These are phyloP conservation scores for Boletus speciosus DNA, from an alignment of 768 basidiomycete genomes.

Conservation along the genomic window DNA sequence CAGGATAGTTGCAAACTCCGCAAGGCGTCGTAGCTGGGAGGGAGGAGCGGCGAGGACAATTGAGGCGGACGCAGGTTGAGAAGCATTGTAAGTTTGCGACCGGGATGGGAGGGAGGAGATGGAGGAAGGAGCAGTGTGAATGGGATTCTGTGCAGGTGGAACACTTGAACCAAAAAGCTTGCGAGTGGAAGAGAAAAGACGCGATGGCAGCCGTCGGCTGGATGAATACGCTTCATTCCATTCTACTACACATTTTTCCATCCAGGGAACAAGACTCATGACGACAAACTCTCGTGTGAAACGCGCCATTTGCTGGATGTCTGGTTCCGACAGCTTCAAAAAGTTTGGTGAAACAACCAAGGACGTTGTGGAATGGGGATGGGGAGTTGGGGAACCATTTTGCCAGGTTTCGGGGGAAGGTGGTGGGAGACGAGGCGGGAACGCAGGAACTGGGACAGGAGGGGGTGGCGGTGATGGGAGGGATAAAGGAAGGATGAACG, in stretches of 20 bases:
- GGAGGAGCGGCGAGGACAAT: constrained; percentile 37
- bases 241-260: constrained; percentile 90
- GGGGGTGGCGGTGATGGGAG: constrained; percentile 62
- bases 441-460: constrained; percentile 63
- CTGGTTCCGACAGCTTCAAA: constrained; percentile 59
- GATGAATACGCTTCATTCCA: constrained; percentile 91
- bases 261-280: constrained; percentile 91
- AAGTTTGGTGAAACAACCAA: constrained; percentile 21
- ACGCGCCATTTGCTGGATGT: constrained; percentile 69
- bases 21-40: constrained; percentile 79
- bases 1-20: constrained; percentile 91
- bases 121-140: constrained; percentile 38
- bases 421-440: constrained; percentile 65
- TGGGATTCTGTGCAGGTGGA: constrained; percentile 43
- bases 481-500: constrained; percentile 61
- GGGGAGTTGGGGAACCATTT: constrained; percentile 10
- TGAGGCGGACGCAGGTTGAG: constrained; percentile 25
- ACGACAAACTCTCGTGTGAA: constrained; percentile 86
- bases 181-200: constrained; percentile 83
- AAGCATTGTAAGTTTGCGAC: constrained; percentile 37
- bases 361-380: background rate
- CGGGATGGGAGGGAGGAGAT: constrained; percentile 34
- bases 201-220: constrained; percentile 73
- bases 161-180: constrained; percentile 71
- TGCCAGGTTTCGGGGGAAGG: constrained; percentile 28